Percentiles rank a stretch among this genome's conserved stretches.
Evolutionary conservation across 768 basidiomycete genomes (phyloP).

Genomic region (Tricholoma matsutake): DNA sequence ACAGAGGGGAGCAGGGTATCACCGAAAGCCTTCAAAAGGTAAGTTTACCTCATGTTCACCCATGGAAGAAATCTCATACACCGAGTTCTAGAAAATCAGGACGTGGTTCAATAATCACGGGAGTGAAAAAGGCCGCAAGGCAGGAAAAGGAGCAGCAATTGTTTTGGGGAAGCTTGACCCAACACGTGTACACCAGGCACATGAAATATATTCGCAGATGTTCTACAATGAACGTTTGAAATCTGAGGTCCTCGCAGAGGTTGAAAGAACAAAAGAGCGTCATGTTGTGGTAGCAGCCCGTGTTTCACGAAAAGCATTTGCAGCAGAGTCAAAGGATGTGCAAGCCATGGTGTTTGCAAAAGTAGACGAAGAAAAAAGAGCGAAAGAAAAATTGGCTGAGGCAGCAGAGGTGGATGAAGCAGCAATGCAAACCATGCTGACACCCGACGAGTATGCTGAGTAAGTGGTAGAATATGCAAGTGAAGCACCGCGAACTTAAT

Average conservation of each 20-base stretch:
- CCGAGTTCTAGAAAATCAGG: too few relatives aligned
- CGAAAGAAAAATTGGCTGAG: too few relatives aligned
- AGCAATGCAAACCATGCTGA: too few relatives aligned
- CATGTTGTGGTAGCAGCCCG: background rate
- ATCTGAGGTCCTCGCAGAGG: background rate
- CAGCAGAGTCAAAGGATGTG: slow-evolving; percentile 4
- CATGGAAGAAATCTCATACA: too few relatives aligned
- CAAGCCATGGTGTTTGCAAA: slow-evolving; percentile 1
- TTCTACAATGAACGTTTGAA: slow-evolving; percentile 1
- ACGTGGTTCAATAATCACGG: too few relatives aligned
- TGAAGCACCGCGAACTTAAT: background rate
- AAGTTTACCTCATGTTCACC: too few relatives aligned
- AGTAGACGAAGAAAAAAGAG: background rate
- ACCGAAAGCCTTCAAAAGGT: too few relatives aligned
- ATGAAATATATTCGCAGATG: too few relatives aligned
- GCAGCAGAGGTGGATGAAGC: too few relatives aligned
- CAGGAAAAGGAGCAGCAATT: background rate
- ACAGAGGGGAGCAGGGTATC: background rate
- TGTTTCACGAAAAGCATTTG: slow-evolving; percentile 1
- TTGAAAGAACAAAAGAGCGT: background rate
- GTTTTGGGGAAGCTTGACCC: background rate
- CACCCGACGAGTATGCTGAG: too few relatives aligned
- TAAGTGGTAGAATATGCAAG: too few relatives aligned
- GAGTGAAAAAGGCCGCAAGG: too few relatives aligned
- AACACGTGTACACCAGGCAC: background rate